Percentiles rank a stretch among this genome's conserved stretches.
phyloP scores from a whole-genome alignment of 306 rosid genomes.

The Prunus salicina region DNA sequence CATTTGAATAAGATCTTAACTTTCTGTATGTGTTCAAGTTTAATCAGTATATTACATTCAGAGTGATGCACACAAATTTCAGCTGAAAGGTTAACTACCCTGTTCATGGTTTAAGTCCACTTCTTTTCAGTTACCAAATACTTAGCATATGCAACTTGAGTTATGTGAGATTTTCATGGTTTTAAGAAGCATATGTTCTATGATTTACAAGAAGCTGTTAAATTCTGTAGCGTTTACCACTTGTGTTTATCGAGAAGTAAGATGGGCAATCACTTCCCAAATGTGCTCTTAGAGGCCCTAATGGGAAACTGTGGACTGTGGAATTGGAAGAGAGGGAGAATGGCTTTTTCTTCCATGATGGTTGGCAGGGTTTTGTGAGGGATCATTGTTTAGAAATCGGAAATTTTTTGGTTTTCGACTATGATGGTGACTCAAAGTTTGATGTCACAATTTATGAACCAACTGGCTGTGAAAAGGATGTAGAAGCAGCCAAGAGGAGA shows the following conservation, averaged over 20 bases:
- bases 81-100: too few species aligned
- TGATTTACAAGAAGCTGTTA: neutral
- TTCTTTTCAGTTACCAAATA: too few species aligned
- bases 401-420: slow-evolving; percentile 74
- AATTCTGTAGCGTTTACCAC: slow-evolving; percentile 17
- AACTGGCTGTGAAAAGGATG: slow-evolving; percentile 78
- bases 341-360: slow-evolving; percentile 48
- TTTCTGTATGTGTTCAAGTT: too few species aligned
- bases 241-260: neutral
- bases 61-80: too few species aligned
- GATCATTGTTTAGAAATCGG: slow-evolving; percentile 65
- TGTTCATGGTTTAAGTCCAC: too few species aligned
- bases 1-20: neutral
- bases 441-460: slow-evolving; percentile 62
- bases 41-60: too few species aligned
- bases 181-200: neutral
- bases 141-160: neutral
- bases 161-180: neutral
- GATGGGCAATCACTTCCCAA: neutral
- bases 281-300: slow-evolving; percentile 62
- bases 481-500: slow-evolving; percentile 42
- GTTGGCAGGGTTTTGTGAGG: slow-evolving; percentile 70
- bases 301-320: slow-evolving; percentile 60
- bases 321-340: slow-evolving; percentile 49
- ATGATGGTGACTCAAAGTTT: slow-evolving; percentile 56